These are phyloP conservation scores for Clathrus columnatus DNA, from an alignment of 768 basidiomycete genomes.

Conservation along the genomic window DNA sequence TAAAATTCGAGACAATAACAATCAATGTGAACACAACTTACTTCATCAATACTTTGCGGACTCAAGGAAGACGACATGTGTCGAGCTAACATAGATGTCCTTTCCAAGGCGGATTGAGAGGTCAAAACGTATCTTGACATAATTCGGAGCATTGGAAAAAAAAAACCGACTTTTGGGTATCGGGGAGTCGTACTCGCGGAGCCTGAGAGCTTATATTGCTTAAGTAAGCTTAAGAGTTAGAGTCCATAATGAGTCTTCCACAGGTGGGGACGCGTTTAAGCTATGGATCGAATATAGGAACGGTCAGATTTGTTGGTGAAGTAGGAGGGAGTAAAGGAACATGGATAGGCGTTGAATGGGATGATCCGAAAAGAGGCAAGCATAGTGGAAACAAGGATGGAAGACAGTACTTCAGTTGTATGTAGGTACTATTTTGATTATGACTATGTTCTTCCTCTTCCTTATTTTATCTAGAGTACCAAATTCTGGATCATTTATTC, in stretches of 20 bases:
- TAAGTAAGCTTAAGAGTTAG: background rate
- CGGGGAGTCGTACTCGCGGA: background rate
- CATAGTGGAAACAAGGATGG: constrained; percentile 80
- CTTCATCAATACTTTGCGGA: background rate
- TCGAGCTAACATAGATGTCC: constrained; percentile 5
- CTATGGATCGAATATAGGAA: constrained; percentile 49
- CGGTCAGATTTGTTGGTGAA: constrained; percentile 58
- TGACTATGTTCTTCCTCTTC: background rate
- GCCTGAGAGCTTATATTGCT: background rate
- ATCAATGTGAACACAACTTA: background rate
- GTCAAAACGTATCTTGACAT: background rate
- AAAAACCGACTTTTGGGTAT: background rate
- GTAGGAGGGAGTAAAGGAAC: constrained; percentile 54
- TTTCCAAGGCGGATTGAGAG: background rate
- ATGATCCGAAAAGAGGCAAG: constrained; percentile 74
- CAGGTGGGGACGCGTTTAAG: constrained; percentile 46
- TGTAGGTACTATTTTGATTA: constrained; percentile 43
- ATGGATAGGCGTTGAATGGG: constrained; percentile 99
- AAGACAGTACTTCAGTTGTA: constrained; percentile 67
- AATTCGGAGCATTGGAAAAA: background rate
- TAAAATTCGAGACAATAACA: background rate
- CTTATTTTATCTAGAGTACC: constrained; percentile 34
- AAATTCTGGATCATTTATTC: constrained; percentile 72
- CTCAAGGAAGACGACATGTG: constrained; percentile 1
- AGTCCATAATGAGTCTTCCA: constrained; percentile 21